Base-by-base conservation (phyloP, 1,139 yeast species). In the Candida labiduridarum region DNA sequence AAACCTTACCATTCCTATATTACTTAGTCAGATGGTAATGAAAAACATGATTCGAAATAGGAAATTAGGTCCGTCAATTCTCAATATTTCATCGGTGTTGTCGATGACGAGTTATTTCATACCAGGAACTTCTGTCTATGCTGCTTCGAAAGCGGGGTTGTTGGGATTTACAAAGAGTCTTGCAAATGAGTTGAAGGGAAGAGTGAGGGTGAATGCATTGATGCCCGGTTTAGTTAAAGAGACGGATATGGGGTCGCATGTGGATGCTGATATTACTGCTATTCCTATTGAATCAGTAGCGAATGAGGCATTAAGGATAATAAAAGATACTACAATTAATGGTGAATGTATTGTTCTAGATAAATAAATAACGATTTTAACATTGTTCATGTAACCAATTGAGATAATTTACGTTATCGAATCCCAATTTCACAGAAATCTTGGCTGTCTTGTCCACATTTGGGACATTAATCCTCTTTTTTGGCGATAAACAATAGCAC, bases 61-160 rank as follows among this genome's bases (percentile, higher is more conserved):
- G 11, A 25, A 49, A 3, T 19, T 35, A 29, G 45, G 46, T 11
- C 79, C 80, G 0, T 54, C 59, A 3, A 72, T 77, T 10, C 64
- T 92, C 40, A 92, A 90, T 61, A 69, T 94, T 0, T 81, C 96
- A 1, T 90, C 97, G 0, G 76, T 88, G 2, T 69, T 92, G 27
- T 88, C 89, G 0, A 42, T 56, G 54, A 52, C 72, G 54, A 51
- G 80, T 66, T 2, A 75, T 1, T 68, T 73, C 2, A 48, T 56
- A 1, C 69, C 79, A 1, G 98, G 98, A 0, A 82, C 96, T 0
- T 60, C 87, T 0, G 85, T 88, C 0, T 94, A 94, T 63, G 76
- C 90, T 0, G 94, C 96, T 0, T 76, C 90, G 46, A 94, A 94
- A 64, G 87, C 91, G 0, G 99, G 96, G 0, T 58, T 88, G 12